Base-by-base conservation (phyloP, 192 early-diverging fungal genomes). In the Jimgerdemannia flammicorona region DNA sequence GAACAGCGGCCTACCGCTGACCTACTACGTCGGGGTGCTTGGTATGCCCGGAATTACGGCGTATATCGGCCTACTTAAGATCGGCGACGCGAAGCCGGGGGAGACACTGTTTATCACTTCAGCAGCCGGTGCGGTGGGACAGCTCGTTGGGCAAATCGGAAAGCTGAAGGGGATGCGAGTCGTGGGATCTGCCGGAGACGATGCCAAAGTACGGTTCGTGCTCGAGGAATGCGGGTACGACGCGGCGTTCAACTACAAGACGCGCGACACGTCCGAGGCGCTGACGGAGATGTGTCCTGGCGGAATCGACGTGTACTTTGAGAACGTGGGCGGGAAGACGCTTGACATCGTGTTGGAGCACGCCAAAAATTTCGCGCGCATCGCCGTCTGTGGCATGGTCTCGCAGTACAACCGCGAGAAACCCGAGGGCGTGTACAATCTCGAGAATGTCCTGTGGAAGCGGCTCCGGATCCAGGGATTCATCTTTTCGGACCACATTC, bases 181-280 rank as follows among this genome's bases (percentile, higher is more conserved):
- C 3, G 87, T 98, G 44, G 97, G 94, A 40, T 88, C 88, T 40
- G 93, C 94, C 9, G 95, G 95, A 4, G 86, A 88, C 2, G 94
- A 96, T 75, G 93, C 95, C 3, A 98, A 98, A 78, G 91, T 93
- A 19, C 84, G 78, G 19, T 89, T 86, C 74, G 84, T 96, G 20
- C 84, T 86, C 72, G 80, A 86, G 4, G 85, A 86, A 44, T 76
- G 91, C 64, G 91, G 91, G 4, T 93, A 92, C 63, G 95, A 98
- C 80, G 93, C 84, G 3, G 96, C 87, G 11, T 93, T 98, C 87
- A 98, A 98, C 86, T 98, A 98, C 91, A 98, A 96, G 82, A 95
- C 88, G 3, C 85, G 81, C 6, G 85, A 83, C 17, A 73, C 77
- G n/a, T 71, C 77, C 2, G 80, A 75, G 0, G 87, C 85, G 18